These are phyloP conservation scores for Trichosanthes cucumerina DNA, from an alignment of 306 rosid genomes.

Conservation along the genomic window DNA sequence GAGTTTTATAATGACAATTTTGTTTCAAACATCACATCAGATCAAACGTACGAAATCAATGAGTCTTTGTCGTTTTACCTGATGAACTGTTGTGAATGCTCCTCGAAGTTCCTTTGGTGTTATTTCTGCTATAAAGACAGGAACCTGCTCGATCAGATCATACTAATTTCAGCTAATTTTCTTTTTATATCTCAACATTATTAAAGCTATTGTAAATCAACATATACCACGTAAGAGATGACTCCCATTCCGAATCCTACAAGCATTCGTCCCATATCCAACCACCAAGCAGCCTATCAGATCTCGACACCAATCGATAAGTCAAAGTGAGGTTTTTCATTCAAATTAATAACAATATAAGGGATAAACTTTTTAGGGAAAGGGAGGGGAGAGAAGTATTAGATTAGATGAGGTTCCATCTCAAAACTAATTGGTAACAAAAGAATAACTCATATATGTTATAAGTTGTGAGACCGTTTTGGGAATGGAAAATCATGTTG, in stretches of 20 bases:
- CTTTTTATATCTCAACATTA: not conserved
- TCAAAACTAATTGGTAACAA: too few relatives aligned
- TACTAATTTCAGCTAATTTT: not conserved
- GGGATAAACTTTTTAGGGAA: not conserved
- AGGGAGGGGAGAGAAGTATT: not conserved
- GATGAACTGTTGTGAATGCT: constrained; percentile 41
- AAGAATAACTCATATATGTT: too few relatives aligned
- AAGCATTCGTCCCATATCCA: constrained; percentile 66
- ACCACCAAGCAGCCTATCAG: constrained; percentile 55
- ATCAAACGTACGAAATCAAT: too few relatives aligned
- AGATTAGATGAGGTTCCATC: too few relatives aligned
- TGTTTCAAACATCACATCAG: too few relatives aligned
- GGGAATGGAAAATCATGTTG: too few relatives aligned
- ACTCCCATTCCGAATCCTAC: constrained; percentile 83
- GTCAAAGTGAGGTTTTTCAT: not conserved
- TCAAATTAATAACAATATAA: not conserved
- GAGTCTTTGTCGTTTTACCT: constrained; percentile 28
- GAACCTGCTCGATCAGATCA: constrained; percentile 27
- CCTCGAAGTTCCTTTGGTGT: constrained; percentile 59
- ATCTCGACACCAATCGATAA: too few relatives aligned
- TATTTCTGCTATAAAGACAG: constrained; percentile 53
- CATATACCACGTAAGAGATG: constrained; percentile 68
- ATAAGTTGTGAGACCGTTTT: too few relatives aligned
- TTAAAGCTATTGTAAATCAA: not conserved
- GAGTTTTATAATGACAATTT: too few relatives aligned